phyloP scores from a whole-genome alignment of 148 eudicot genomes.

The Heliosperma pusillum region DNA sequence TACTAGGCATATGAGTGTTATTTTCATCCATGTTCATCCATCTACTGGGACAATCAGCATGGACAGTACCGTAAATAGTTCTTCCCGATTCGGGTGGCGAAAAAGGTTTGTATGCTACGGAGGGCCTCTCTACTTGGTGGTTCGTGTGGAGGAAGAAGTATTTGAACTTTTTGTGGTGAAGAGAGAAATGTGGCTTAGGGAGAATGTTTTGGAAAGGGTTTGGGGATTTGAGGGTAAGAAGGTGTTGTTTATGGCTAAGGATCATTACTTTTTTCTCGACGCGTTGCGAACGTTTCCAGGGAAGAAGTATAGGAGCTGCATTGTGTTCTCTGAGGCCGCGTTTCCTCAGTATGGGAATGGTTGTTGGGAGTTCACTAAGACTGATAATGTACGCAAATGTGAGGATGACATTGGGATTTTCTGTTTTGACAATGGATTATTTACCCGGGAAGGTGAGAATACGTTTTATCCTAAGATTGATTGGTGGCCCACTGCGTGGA shows the following conservation, averaged over 20 bases:
- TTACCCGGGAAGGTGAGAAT: neutral
- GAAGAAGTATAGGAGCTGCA: neutral
- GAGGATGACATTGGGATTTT: neutral
- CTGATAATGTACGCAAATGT: neutral
- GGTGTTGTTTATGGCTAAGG: neutral
- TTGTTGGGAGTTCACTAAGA: neutral
- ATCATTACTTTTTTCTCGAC: neutral
- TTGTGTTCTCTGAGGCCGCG: neutral
- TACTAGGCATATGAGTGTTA: neutral
- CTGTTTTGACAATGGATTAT: neutral
- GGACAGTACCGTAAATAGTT: neutral
- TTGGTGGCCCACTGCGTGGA: slow-evolving; percentile 6
- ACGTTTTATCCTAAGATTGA: neutral
- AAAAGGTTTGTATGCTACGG: neutral
- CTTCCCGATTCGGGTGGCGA: neutral
- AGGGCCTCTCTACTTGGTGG: neutral
- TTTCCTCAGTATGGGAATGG: neutral
- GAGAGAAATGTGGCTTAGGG: neutral
- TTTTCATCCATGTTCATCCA: neutral
- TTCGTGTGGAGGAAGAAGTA: neutral
- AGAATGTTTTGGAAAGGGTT: neutral
- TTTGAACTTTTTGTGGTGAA: neutral
- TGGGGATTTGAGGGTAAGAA: neutral
- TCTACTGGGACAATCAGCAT: no score
- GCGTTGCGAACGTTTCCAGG: neutral